A percentile compares a stretch with the other conserved stretches of the same genome.
Conservation (phyloP, 305 asterid genomes). For the Ilex paraguariensis region DNA sequence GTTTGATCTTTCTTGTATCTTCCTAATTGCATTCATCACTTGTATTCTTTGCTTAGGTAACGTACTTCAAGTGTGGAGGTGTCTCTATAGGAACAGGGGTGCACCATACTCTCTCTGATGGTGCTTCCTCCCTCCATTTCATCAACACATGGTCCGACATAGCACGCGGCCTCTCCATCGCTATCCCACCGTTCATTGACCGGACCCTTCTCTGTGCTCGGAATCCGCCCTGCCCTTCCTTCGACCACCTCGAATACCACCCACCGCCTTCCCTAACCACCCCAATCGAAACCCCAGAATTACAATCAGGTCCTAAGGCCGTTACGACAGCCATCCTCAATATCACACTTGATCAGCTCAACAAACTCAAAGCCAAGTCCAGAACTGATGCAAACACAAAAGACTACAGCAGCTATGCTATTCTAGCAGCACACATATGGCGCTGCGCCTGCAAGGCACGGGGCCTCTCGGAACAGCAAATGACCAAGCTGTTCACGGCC, state of each 20-base stretch:
- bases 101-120: slow-evolving; percentile 75
- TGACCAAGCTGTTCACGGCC: slow-evolving; percentile 18
- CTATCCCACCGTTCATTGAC: slow-evolving; percentile 49
- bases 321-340: slow-evolving; percentile 24
- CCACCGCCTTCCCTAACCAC: slow-evolving; percentile 51
- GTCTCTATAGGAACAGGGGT: slow-evolving; percentile 58
- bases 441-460: slow-evolving; percentile 67
- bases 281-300: slow-evolving; percentile 21
- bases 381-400: slow-evolving; percentile 51
- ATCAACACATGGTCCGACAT: slow-evolving; percentile 69
- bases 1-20: too few species aligned
- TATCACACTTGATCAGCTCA: slow-evolving; percentile 21
- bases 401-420: slow-evolving; percentile 24
- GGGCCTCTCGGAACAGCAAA: slow-evolving; percentile 13
- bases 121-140: slow-evolving; percentile 67
- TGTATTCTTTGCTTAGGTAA: slow-evolving; percentile 18
- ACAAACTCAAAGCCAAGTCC: slow-evolving; percentile 28
- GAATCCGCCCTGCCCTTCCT: slow-evolving; percentile 12
- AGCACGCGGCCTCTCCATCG: slow-evolving; percentile 44
- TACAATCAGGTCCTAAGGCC: not conserved
- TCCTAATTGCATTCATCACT: too few species aligned
- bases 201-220: slow-evolving; percentile 40
- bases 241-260: slow-evolving; percentile 55
- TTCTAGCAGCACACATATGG: slow-evolving; percentile 76
- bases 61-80: slow-evolving; percentile 60